Percentiles rank a stretch among this genome's conserved stretches.
Evolutionary conservation across 306 rosid genomes (phyloP).

Genomic region (Clitoria ternatea): DNA sequence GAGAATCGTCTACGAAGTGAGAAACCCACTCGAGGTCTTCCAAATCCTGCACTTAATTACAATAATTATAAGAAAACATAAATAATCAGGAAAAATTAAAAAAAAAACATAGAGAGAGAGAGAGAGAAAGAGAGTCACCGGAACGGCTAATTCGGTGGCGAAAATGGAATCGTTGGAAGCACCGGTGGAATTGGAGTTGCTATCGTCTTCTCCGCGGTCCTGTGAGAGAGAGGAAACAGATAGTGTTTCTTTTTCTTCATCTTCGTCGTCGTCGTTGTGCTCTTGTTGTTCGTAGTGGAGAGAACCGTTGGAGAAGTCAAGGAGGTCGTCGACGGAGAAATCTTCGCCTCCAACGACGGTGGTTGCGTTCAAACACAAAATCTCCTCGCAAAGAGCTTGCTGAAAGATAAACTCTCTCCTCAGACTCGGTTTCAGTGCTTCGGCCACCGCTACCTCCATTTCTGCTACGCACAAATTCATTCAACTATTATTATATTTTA

Average conservation of each 20-base stretch:
- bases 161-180: conserved; percentile 48
- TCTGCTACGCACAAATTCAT: conserved; percentile 33
- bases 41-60: conserved; percentile 44
- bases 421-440: conserved; percentile 75
- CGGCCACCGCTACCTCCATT: conserved; percentile 68
- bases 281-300: conserved; percentile 37
- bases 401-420: conserved; percentile 46
- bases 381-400: conserved; percentile 43
- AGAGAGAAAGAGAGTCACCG: conserved; percentile 42
- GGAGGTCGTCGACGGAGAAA: conserved; percentile 73
- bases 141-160: conserved; percentile 58
- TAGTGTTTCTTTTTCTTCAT: conserved; percentile 32
- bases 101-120: not conserved
- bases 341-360: conserved; percentile 57
- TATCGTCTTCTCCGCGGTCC: conserved; percentile 28
- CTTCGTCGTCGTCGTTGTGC: too few species aligned
- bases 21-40: conserved; percentile 94
- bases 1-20: conserved; percentile 80
- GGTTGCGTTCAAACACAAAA: conserved; percentile 24
- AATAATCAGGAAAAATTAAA: not conserved
- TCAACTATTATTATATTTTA: too few species aligned
- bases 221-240: conserved; percentile 42
- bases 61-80: not conserved
- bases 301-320: conserved; percentile 59
- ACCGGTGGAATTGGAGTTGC: conserved; percentile 44